Percentiles rank a stretch among this genome's conserved stretches.
Conservation (phyloP, 2,329 filamentous ascomycete genomes). For the Penicillium sp. region DNA sequence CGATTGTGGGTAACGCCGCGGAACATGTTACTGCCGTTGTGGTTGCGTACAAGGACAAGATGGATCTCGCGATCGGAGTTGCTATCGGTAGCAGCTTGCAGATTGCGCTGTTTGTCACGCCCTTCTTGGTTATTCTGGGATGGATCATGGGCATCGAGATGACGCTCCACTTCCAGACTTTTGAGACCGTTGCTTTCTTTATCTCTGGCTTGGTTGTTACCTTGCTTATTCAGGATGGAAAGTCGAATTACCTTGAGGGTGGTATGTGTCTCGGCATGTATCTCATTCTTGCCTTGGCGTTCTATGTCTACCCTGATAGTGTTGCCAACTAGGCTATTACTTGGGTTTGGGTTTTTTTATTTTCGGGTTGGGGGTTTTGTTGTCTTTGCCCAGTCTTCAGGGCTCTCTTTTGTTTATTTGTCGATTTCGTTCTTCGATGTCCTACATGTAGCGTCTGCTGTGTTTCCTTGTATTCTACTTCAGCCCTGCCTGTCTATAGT, state of each 20-base stretch:
- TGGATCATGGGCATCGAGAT: constrained; percentile 72
- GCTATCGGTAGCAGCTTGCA: constrained; percentile 80
- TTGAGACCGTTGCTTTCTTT: constrained; percentile 75
- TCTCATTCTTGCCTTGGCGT: constrained; percentile 48
- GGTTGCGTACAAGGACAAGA: constrained; percentile 71
- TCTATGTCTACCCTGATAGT: constrained; percentile 50
- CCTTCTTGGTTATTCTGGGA: constrained; percentile 73
- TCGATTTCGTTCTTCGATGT: background rate
- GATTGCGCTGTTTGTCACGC: constrained; percentile 77
- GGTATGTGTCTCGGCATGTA: constrained; percentile 64
- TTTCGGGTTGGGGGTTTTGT: background rate
- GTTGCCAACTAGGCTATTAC: constrained; percentile 6
- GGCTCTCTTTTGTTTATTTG: background rate
- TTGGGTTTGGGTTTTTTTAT: background rate
- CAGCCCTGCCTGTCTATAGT: background rate
- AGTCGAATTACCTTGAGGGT: constrained; percentile 80
- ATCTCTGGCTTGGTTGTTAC: constrained; percentile 71
- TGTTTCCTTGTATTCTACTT: background rate
- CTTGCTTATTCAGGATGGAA: constrained; percentile 74
- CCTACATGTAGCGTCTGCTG: background rate
- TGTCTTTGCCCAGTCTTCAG: too few relatives aligned
- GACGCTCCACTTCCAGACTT: constrained; percentile 77
- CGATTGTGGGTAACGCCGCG: constrained; percentile 76
- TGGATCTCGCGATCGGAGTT: constrained; percentile 68
- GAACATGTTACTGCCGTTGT: constrained; percentile 80